A percentile compares a stretch with the other conserved stretches of the same genome.
phyloP scores from a whole-genome alignment of 352 stramenopile genomes.

The Pythium inflatum region DNA sequence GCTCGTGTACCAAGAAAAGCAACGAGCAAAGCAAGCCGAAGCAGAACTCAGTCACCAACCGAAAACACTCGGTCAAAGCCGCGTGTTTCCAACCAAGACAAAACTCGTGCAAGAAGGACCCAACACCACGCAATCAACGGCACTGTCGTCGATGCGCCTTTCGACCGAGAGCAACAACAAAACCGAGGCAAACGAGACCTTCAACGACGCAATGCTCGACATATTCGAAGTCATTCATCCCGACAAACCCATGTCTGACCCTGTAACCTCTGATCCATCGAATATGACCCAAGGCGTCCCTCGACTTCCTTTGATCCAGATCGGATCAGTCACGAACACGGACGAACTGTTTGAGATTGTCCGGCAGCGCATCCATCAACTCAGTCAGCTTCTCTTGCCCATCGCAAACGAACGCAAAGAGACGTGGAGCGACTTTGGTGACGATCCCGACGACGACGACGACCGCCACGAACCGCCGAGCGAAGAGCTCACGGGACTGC shows the following conservation, averaged over 20 bases:
- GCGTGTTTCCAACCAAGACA: slow-evolving; percentile 29
- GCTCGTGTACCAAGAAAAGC: slow-evolving; percentile 42
- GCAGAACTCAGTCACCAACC: not conserved
- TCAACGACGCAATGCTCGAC: slow-evolving; percentile 39
- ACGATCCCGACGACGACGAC: slow-evolving; percentile 35
- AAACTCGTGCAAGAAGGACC: slow-evolving; percentile 7
- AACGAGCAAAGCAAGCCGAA: slow-evolving; percentile 21
- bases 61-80: slow-evolving; percentile 27
- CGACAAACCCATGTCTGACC: slow-evolving; percentile 13
- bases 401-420: slow-evolving; percentile 33
- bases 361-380: slow-evolving; percentile 45
- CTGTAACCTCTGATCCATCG: not conserved
- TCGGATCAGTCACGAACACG: slow-evolving; percentile 49
- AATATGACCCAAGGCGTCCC: not conserved
- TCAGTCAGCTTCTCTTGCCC: slow-evolving; percentile 35
- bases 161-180: not conserved
- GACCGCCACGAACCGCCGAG: not conserved
- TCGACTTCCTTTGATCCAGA: slow-evolving; percentile 41
- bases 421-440: slow-evolving; percentile 54
- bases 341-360: slow-evolving; percentile 60
- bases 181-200: slow-evolving; percentile 16
- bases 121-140: not conserved
- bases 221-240: slow-evolving; percentile 32
- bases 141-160: not conserved
- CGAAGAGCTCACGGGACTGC: slow-evolving; percentile 36